Evolutionary conservation across 176 grass and related monocot species (phyloP).

Genomic region (Triticum dicoccoides): DNA sequence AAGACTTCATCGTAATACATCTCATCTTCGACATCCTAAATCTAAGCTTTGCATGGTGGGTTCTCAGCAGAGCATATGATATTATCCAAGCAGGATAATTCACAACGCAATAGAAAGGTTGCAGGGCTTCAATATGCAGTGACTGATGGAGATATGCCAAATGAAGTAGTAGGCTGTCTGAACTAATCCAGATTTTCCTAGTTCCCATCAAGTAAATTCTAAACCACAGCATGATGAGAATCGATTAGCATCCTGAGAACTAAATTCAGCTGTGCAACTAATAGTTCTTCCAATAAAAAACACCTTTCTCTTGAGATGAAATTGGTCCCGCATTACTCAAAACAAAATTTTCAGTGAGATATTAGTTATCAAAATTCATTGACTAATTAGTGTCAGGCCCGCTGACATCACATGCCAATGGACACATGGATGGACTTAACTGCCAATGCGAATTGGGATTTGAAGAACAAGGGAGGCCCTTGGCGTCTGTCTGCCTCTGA

Average conservation of each 20-base stretch:
- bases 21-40: background rate
- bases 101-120: background rate
- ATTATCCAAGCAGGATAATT: background rate
- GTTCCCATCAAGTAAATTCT: background rate
- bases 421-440: constrained; percentile 1
- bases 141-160: background rate
- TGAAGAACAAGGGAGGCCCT: background rate
- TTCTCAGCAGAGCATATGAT: background rate
- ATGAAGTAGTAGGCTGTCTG: background rate
- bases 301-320: background rate
- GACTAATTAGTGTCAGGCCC: background rate
- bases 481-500: background rate
- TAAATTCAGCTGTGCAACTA: background rate
- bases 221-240: background rate
- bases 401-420: background rate
- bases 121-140: too few relatives aligned
- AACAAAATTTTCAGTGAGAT: background rate
- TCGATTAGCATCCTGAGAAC: background rate
- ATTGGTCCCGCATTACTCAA: background rate
- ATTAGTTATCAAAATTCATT: background rate
- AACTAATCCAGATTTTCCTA: background rate
- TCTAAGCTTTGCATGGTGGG: background rate
- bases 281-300: background rate
- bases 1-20: too few relatives aligned
- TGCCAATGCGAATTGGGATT: background rate